phyloP scores from a whole-genome alignment of 1,139 yeast species.

The Debaryomyces subglobosus region DNA sequence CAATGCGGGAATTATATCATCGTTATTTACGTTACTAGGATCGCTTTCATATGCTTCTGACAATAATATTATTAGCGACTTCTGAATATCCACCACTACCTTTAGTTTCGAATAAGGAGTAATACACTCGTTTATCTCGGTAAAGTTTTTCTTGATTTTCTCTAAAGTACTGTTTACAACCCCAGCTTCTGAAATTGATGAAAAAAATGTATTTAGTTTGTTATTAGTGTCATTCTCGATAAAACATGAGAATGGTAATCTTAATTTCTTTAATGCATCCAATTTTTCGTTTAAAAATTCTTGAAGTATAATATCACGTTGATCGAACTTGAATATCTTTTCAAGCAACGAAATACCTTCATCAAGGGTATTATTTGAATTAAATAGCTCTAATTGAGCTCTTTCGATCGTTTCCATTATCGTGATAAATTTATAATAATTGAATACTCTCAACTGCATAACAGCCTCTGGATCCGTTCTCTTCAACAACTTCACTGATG shows the following conservation, averaged over 20 bases:
- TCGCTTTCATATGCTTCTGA: conserved; percentile 23
- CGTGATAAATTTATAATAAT: conserved; percentile 42
- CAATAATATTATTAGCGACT: conserved; percentile 29
- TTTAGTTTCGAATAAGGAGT: conserved; percentile 41
- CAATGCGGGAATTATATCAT: conserved; percentile 42
- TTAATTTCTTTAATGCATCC: conserved; percentile 25
- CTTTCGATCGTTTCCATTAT: conserved; percentile 37
- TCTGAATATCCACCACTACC: conserved; percentile 36
- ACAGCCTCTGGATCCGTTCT: conserved; percentile 42
- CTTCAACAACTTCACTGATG: conserved; percentile 42
- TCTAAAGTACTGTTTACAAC: conserved; percentile 11
- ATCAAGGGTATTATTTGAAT: conserved; percentile 26
- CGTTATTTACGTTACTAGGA: conserved; percentile 35
- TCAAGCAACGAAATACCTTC: conserved; percentile 40
- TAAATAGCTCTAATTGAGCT: conserved; percentile 37
- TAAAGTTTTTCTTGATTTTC: conserved; percentile 19
- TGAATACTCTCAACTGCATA: conserved; percentile 44
- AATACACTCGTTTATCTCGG: conserved; percentile 17
- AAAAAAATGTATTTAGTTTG: conserved; percentile 22
- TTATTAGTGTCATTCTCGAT: conserved; percentile 26
- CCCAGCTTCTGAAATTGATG: conserved; percentile 17
- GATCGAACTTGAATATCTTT: conserved; percentile 44
- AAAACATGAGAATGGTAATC: conserved; percentile 34
- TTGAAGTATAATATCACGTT: conserved; percentile 41
- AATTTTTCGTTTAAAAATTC: conserved; percentile 42